These are phyloP conservation scores for Funneliformis geosporum DNA, from an alignment of 192 early-diverging fungal species.

Conservation along the genomic window DNA sequence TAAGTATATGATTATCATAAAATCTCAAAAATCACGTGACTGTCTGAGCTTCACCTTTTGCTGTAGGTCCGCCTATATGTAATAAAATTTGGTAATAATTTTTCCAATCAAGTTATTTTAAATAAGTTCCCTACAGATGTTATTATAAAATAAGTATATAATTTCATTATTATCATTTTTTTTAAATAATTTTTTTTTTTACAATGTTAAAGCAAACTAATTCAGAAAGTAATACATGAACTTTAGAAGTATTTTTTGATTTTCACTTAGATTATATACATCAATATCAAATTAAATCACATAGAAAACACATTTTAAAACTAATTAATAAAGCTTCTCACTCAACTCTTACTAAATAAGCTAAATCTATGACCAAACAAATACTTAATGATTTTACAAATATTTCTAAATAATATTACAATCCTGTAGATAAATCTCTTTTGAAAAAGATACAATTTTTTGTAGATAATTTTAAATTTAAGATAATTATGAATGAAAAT, in stretches of 20 bases:
- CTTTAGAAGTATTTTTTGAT: not conserved
- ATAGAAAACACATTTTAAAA: not conserved
- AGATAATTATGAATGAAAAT: not conserved
- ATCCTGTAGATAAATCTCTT: not conserved
- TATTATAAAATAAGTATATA: not conserved
- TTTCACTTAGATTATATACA: not conserved
- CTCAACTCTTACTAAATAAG: not conserved
- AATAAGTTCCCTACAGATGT: not conserved
- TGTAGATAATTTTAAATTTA: not conserved
- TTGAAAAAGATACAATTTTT: not conserved
- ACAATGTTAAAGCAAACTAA: not conserved
- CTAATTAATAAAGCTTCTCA: not conserved
- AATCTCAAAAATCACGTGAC: too few relatives aligned
- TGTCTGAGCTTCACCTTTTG: too few relatives aligned
- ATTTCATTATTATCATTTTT: not conserved
- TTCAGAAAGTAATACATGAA: not conserved
- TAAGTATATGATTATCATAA: too few relatives aligned
- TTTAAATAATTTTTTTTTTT: too few relatives aligned
- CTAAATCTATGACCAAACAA: not conserved
- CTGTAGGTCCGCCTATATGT: too few relatives aligned
- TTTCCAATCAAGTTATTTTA: not conserved
- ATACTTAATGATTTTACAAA: not conserved
- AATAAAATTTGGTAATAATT: not conserved
- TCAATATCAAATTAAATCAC: not conserved
- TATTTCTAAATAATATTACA: not conserved